Evolutionary conservation across 1,284 basidiomycete genomes (phyloP), one percentile per base, ranked within the genome.

Genomic region (Fomitopsis pinicola): DNA sequence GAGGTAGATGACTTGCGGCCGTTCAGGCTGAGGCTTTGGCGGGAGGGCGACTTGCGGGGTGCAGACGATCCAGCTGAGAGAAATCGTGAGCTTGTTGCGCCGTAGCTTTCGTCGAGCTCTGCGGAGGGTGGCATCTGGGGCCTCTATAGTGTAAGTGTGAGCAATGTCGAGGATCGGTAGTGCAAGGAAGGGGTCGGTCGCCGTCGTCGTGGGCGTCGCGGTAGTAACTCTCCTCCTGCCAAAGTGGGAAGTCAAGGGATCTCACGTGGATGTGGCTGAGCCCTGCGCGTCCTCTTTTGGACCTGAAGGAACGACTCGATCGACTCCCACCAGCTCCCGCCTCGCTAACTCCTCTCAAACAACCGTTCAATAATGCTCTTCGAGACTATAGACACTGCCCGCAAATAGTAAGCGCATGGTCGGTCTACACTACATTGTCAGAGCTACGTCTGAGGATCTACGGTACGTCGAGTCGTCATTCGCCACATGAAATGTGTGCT

Each of bases 1-100:
- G 75, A 74, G n/a, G 71, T 60, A 42, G 70, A 77, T 12, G 84
- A 84, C 65, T 77, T 77, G 62, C 81, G 78, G 56, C 71, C 70
- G 55, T 68, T 70, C 22, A 71, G 72, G 67, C 64, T 73, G 68
- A 82, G 68, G 61, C 68, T 76, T 63, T 80, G 80, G 70, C 77
- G 74, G 44, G 81, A 79, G 5, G 82, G 78, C 14, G 79, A 76
- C 70, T 80, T 83, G 62, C 78, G 80, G n/a, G 78, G 75, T 26
- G 73, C 59, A 9, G 63, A 59, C 26, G 66, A 60, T 19, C 64
- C 64, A 36, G 64, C 44, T 8, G 66, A 60, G 58, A 65, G 69
- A 53, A 59, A 69, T 28, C 67, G 70, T 33, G 71, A 68, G 55
- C 58, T 63, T 9, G 64, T 62, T 15, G 59, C 50, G 42, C 55